Base-by-base conservation (phyloP, 768 basidiomycete species). In the Xerocomellus intermedius region DNA sequence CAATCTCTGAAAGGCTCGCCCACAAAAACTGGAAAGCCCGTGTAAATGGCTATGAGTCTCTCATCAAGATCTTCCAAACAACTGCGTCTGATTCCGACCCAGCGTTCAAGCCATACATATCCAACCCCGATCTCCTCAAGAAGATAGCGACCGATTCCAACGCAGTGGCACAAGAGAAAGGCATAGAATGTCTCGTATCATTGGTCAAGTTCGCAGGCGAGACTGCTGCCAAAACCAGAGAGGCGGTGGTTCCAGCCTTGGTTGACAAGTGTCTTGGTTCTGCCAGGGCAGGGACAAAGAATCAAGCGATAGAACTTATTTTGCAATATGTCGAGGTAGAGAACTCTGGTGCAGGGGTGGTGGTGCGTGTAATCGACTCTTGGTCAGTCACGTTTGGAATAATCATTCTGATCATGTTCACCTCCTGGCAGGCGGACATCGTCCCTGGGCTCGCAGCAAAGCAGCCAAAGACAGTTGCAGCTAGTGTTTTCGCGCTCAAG, bases 21-120 rank as follows among this genome's bases (percentile, higher is more conserved):
- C 93, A 98, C 79, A 98, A 98, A 81, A 96, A 96, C 70, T 99
- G 97, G 97, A 98, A 98, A 74, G 97, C 97, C 54, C 87, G 97
- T 62, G 84, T 96, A 65, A 93, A 85, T 70, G 97, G 84, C 58
- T 99, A 98, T 72, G 90, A 92, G 68, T 74, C 87, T 21, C 83
- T 98, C 60, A 83, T 88, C 76, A 87, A 89, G 73, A 86, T 82
- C 54, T 97, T 97, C 71, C 85, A 86, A 66, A 87, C 84, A 42
- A 94, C 94, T 46, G 88, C 88, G 63, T 94, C 93, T 45, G 96
- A 98, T 69, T 83, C 84, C 61, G 96, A 98, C 79, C 92, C 94
- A 45, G 90, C 89, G 26, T 98, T 99, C 79, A 86, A 84, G 64
- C 91, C 92, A 13, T 98, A 94, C 72, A 67, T 90, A 56, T 85